phyloP scores from a whole-genome alignment of 2,329 filamentous ascomycete species.

The Cytospora leucostoma region DNA sequence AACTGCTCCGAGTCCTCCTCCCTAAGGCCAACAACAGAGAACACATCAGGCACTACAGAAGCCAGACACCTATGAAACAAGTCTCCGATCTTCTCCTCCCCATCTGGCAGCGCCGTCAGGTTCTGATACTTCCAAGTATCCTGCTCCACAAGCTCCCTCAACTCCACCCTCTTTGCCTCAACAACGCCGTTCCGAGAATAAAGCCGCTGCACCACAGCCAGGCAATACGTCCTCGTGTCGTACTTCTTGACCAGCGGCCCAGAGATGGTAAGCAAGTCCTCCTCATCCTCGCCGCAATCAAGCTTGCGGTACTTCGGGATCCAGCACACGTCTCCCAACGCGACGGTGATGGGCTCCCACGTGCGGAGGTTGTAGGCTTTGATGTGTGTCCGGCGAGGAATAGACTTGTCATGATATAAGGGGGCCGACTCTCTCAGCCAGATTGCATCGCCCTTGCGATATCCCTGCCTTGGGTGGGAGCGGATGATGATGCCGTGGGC shows the following conservation, averaged over 20 bases:
- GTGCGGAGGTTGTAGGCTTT: conserved; percentile 22
- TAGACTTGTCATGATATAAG: neutral
- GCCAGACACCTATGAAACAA: conserved; percentile 11
- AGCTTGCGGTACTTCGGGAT: conserved; percentile 24
- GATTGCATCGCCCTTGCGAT: conserved; percentile 17
- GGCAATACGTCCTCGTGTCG: conserved; percentile 17
- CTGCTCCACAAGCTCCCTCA: conserved; percentile 19
- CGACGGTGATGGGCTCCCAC: conserved; percentile 5
- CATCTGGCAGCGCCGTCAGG: conserved; percentile 9
- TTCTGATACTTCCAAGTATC: conserved; percentile 20
- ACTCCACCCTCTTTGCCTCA: neutral
- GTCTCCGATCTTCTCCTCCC: neutral
- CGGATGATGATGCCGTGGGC: conserved; percentile 18
- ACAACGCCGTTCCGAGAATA: neutral
- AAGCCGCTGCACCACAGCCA: conserved; percentile 16
- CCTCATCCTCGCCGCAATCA: conserved; percentile 10
- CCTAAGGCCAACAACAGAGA: neutral
- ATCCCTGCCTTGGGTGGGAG: neutral
- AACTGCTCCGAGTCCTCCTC: neutral
- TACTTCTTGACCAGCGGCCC: conserved; percentile 9
- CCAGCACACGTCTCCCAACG: conserved; percentile 18
- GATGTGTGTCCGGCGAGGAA: neutral
- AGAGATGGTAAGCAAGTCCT: conserved; percentile 21
- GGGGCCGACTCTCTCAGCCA: conserved; percentile 16
- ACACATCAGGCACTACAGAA: neutral